Evolutionary conservation across 768 basidiomycete species (phyloP), one percentile per base, ranked within the genome.

Genomic region (Lepiota venenata): DNA sequence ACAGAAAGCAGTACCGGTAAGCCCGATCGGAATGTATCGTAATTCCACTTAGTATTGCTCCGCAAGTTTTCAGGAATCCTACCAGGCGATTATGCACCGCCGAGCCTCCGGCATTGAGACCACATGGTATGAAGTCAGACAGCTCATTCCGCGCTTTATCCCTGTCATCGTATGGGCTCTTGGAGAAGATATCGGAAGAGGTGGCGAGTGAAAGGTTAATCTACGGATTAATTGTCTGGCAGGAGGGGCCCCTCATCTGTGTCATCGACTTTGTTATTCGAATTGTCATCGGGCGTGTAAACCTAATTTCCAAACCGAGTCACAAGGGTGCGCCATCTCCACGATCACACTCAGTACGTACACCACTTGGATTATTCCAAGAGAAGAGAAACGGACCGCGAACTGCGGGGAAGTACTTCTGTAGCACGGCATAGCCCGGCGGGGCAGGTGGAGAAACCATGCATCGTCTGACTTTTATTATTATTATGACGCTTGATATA

Each of bases 221-320:
- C 29, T n/a, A 44, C 43, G 43, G 51, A 25, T 16, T 38, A 45
- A 38, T 22, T n/a, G 37, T 44, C 21, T 45, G 32, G 9, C 14
- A 36, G 10, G 21, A 27, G 18, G 51, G 8, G 9, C 32, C 15
- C 8, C 36, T 25, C 43, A 45, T 20, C 20, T 45, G 20, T 20
- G 15, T 2, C 38, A 15, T 12, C 22, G 43, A 15, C 35, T n/a
- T 43, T 43, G 29, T 11, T 20, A 20, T 22, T 43, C 29, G 41
- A 27, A 21, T 36, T 22, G 50, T 21, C 22, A 40, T 16, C 51
- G 21, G 44, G 32, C 43, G 51, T 52, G 51, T 52, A 52, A 29
- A 44, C 43, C 43, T 52, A 15, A 52, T 46, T 46, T 52, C 51
- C 43, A 52, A 45, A 52, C 36, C 21, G n/a, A 38, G 51, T 38